Conservation (phyloP, 192 early-diverging fungal species). For the Coemansia sp. region DNA sequence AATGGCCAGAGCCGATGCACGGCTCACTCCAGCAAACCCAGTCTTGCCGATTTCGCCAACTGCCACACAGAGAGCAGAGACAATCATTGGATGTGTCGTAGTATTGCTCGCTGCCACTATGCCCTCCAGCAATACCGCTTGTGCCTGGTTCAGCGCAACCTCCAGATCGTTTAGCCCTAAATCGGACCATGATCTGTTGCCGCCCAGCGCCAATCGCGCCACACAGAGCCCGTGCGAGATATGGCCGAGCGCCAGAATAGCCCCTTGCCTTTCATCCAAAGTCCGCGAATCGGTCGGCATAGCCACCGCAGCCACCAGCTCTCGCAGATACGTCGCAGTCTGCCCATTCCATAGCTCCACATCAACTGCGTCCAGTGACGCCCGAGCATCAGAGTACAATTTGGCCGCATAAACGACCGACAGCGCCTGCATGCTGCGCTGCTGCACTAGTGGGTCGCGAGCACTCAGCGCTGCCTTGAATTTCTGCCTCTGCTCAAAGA, state of each 20-base stretch:
- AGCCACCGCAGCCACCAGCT: slow-evolving; percentile 10
- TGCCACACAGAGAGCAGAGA: slow-evolving; percentile 65
- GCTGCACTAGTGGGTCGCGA: slow-evolving; percentile 22
- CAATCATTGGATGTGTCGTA: slow-evolving; percentile 55
- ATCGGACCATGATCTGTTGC: slow-evolving; percentile 25
- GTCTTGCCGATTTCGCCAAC: slow-evolving; percentile 71
- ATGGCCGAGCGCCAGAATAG: slow-evolving; percentile 70
- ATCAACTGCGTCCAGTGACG: background rate
- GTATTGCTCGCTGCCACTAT: slow-evolving; percentile 16
- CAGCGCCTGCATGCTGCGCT: slow-evolving; percentile 26
- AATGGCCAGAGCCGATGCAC: background rate
- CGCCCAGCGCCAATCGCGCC: slow-evolving; percentile 11
- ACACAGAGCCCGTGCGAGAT: slow-evolving; percentile 51
- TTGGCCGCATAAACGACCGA: slow-evolving; percentile 26
- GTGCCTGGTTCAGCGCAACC: background rate
- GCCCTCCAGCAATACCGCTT: background rate
- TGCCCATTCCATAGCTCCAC: slow-evolving; percentile 25
- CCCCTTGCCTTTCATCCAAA: slow-evolving; percentile 68
- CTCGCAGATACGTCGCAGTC: slow-evolving; percentile 8
- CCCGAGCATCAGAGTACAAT: slow-evolving; percentile 16
- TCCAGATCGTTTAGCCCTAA: slow-evolving; percentile 19
- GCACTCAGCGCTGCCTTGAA: slow-evolving; percentile 20
- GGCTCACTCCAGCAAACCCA: background rate
- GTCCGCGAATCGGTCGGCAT: slow-evolving; percentile 20
- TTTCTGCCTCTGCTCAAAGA: slow-evolving; percentile 22